Conservation (phyloP, 2,329 filamentous ascomycete species). For the Colletotrichum brevisporum region DNA sequence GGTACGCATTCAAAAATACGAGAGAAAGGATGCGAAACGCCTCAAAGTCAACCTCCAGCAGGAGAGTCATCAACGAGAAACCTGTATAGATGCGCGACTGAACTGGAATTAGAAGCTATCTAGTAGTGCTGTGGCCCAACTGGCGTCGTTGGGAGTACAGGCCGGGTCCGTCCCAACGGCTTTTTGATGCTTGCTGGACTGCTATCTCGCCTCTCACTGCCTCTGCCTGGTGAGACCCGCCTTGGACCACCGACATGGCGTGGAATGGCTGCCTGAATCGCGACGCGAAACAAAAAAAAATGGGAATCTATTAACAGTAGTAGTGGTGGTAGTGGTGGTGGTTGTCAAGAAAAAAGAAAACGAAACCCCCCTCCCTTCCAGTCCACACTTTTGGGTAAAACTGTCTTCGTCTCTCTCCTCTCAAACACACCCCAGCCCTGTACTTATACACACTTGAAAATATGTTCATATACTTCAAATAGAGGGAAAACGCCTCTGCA, state of each 20-base stretch:
- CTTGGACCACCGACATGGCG: not conserved
- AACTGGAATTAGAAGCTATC: constrained; percentile 37
- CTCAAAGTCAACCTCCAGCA: too few relatives aligned
- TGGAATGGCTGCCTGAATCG: constrained; percentile 32
- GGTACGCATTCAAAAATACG: too few relatives aligned
- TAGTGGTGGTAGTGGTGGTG: not conserved
- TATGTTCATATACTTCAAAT: constrained; percentile 40
- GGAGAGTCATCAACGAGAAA: too few relatives aligned
- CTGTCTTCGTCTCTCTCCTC: constrained; percentile 29
- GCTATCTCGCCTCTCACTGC: constrained; percentile 23
- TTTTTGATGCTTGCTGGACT: constrained; percentile 34
- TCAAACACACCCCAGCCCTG: constrained; percentile 41
- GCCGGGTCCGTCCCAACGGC: constrained; percentile 30
- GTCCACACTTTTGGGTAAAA: constrained; percentile 33
- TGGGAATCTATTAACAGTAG: constrained; percentile 39
- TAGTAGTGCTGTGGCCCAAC: constrained; percentile 35
- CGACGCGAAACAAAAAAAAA: constrained; percentile 18
- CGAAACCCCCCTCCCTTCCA: constrained; percentile 27
- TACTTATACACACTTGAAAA: constrained; percentile 52
- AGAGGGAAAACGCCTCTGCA: not conserved
- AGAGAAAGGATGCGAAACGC: too few relatives aligned
- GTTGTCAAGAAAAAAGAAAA: constrained; percentile 24
- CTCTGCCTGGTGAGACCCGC: constrained; percentile 9
- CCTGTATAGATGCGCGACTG: not conserved
- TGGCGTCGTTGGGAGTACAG: constrained; percentile 25